Conservation (phyloP, 1,284 basidiomycete genomes). For the Cutaneotrichosporon mucoides region DNA sequence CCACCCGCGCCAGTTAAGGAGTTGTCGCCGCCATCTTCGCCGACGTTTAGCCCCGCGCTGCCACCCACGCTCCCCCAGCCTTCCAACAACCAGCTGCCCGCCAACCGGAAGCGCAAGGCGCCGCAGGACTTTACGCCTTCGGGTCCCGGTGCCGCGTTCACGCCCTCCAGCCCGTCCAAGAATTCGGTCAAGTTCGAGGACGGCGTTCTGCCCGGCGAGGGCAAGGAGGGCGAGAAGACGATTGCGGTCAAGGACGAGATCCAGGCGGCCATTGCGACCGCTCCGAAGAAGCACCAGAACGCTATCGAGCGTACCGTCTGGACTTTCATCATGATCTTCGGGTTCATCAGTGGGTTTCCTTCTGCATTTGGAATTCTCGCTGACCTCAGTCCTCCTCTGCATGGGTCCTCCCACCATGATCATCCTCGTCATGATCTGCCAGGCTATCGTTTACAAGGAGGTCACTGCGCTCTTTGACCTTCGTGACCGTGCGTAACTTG, state of each 20-base stretch:
- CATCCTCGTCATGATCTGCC: slow-evolving; percentile 84
- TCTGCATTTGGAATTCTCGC: background rate
- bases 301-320: slow-evolving; percentile 80
- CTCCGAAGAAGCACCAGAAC: slow-evolving; percentile 63
- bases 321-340: slow-evolving; percentile 96
- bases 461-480: slow-evolving; percentile 89
- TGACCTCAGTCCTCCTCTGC: slow-evolving; percentile 62
- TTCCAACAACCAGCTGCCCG: slow-evolving; percentile 26
- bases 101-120: slow-evolving; percentile 42
- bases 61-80: slow-evolving; percentile 34
- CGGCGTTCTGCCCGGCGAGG: slow-evolving; percentile 45
- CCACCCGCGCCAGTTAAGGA: background rate
- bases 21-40: slow-evolving; percentile 13
- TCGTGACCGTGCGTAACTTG: slow-evolving; percentile 36
- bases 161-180: slow-evolving; percentile 32
- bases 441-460: slow-evolving; percentile 92
- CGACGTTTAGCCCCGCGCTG: slow-evolving; percentile 27
- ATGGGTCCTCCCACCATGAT: slow-evolving; percentile 92
- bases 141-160: slow-evolving; percentile 26
- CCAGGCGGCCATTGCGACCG: background rate
- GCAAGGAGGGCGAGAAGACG: slow-evolving; percentile 44
- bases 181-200: slow-evolving; percentile 50
- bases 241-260: slow-evolving; percentile 19
- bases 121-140: slow-evolving; percentile 38
- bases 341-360: slow-evolving; percentile 70